Percentiles rank a stretch among this genome's conserved stretches.
These are phyloP conservation scores for Perkinsus olseni DNA, from an alignment of 169 alveolate genomes.

Conservation along the genomic window DNA sequence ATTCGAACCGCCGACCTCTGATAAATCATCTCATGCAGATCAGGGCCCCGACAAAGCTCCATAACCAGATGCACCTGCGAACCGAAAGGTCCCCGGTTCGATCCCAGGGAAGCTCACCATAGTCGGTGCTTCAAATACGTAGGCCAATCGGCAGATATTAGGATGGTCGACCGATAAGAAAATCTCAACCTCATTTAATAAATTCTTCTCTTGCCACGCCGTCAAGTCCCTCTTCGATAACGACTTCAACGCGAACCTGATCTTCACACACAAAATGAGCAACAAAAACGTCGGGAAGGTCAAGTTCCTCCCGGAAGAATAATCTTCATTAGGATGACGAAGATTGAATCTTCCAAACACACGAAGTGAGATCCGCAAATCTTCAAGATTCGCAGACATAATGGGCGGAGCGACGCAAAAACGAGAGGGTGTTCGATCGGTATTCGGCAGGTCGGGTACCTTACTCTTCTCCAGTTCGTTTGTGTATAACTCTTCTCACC, in stretches of 20 bases:
- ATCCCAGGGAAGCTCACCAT: neutral
- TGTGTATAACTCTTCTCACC: neutral
- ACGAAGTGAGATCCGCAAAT: too few species aligned
- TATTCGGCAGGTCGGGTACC: too few species aligned
- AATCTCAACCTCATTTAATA: neutral
- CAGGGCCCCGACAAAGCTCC: slow-evolving; percentile 64
- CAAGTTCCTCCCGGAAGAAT: too few species aligned
- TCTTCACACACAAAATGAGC: neutral
- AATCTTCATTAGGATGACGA: too few species aligned
- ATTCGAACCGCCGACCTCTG: slow-evolving; percentile 6
- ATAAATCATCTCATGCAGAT: slow-evolving; percentile 40
- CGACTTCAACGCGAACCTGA: neutral
- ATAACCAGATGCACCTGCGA: slow-evolving; percentile 32
- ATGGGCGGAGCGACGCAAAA: too few species aligned
- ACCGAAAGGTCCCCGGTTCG: neutral
- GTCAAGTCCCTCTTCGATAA: neutral
- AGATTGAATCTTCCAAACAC: too few species aligned
- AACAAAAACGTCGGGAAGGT: too few species aligned
- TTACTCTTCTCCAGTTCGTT: neutral
- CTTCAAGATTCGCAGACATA: too few species aligned
- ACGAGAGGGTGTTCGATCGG: too few species aligned
- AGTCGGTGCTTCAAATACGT: neutral
- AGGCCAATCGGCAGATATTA: neutral
- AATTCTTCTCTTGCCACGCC: neutral
- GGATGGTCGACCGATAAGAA: neutral